Percentiles rank a stretch among this genome's conserved stretches.
Evolutionary conservation across 768 basidiomycete species (phyloP).

Genomic region (Lentinula aciculospora): DNA sequence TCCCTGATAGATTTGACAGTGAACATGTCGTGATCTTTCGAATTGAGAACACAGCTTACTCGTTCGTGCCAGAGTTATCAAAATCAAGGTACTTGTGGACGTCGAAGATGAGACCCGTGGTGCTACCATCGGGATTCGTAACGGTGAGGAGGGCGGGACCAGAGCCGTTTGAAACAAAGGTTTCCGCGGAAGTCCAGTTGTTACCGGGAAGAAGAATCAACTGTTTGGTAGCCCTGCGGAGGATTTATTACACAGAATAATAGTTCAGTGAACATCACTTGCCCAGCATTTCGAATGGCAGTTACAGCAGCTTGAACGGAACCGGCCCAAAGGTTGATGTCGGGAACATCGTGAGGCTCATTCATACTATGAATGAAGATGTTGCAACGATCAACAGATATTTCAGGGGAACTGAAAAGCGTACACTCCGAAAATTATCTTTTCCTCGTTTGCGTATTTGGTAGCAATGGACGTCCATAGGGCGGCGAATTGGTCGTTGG

Average conservation of each 20-base stretch:
- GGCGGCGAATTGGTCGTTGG: slow-evolving; percentile 45
- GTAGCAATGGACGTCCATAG: slow-evolving; percentile 49
- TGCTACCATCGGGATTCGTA: slow-evolving; percentile 39
- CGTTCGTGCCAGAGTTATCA: slow-evolving; percentile 36
- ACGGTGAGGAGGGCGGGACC: slow-evolving; percentile 41
- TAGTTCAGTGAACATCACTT: slow-evolving; percentile 1
- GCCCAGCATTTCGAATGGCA: slow-evolving; percentile 53
- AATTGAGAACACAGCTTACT: slow-evolving; percentile 10
- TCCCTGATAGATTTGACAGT: slow-evolving; percentile 15
- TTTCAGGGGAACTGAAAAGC: slow-evolving; percentile 12
- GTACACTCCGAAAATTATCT: slow-evolving; percentile 45
- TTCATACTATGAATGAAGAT: slow-evolving; percentile 44
- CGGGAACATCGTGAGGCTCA: slow-evolving; percentile 55
- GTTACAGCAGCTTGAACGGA: slow-evolving; percentile 57
- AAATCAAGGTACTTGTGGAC: slow-evolving; percentile 60
- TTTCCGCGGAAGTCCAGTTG: slow-evolving; percentile 47
- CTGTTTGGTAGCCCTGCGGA: slow-evolving; percentile 42
- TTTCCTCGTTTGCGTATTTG: slow-evolving; percentile 35
- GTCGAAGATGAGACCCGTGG: slow-evolving; percentile 47
- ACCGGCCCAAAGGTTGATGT: slow-evolving; percentile 41
- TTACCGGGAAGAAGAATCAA: slow-evolving; percentile 55
- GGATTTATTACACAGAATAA: neutral
- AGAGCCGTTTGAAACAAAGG: slow-evolving; percentile 46
- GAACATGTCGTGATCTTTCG: slow-evolving; percentile 12
- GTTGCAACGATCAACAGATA: neutral